Percentiles rank a stretch among this genome's conserved stretches.
Conservation (phyloP, 1,139 yeast species). For the Taphrina confusa region DNA sequence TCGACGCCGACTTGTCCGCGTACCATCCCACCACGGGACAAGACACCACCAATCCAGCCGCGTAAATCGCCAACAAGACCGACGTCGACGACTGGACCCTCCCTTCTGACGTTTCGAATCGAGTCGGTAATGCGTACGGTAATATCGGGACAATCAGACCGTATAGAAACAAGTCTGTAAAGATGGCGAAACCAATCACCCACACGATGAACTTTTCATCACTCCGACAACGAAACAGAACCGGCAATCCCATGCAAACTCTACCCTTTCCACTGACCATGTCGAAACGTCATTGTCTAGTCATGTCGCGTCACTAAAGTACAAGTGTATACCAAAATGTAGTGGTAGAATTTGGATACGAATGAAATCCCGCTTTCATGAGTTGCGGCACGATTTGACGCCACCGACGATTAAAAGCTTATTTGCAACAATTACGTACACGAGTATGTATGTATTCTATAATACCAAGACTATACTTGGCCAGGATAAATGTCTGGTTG, state of each 20-base stretch:
- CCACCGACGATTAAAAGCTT: too few species aligned
- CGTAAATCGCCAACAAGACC: slow-evolving; percentile 45
- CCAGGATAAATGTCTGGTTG: neutral
- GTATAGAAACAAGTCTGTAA: slow-evolving; percentile 32
- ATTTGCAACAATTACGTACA: too few species aligned
- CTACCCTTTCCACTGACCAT: too few species aligned
- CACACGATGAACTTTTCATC: slow-evolving; percentile 6
- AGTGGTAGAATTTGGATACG: too few species aligned
- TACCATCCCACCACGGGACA: slow-evolving; percentile 45
- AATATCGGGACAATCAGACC: slow-evolving; percentile 46
- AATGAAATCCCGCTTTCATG: too few species aligned
- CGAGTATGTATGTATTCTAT: too few species aligned
- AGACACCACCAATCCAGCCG: slow-evolving; percentile 46
- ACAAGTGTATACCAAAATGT: too few species aligned
- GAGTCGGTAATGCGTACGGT: slow-evolving; percentile 45
- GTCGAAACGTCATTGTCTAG: too few species aligned
- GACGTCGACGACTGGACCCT: slow-evolving; percentile 45
- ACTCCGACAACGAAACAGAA: slow-evolving; percentile 41
- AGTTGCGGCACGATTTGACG: too few species aligned
- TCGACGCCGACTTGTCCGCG: slow-evolving; percentile 43
- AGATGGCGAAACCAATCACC: slow-evolving; percentile 11
- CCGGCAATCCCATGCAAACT: neutral
- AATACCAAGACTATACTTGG: neutral
- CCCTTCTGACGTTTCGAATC: slow-evolving; percentile 44
- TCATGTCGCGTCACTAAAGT: too few species aligned